Conservation (phyloP, 2,329 filamentous ascomycete species). For the Aureobasidium pullulans region DNA sequence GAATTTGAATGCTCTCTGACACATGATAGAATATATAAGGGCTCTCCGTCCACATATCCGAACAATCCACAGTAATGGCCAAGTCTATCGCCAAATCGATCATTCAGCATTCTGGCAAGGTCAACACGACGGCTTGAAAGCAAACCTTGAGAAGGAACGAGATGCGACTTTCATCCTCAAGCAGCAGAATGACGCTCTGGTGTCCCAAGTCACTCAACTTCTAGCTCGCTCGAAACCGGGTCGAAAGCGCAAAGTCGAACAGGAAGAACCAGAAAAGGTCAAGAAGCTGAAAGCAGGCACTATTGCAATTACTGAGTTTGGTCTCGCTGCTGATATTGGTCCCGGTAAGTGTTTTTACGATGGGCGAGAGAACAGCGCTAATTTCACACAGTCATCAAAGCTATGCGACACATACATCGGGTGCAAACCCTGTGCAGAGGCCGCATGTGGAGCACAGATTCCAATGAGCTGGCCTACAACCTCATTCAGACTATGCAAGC, state of each 20-base stretch:
- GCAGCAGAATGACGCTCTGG: slow-evolving; percentile 1
- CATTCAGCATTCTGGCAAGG: neutral
- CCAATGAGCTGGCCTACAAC: slow-evolving; percentile 21
- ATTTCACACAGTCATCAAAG: neutral
- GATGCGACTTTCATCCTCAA: neutral
- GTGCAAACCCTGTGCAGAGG: slow-evolving; percentile 22
- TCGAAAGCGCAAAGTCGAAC: slow-evolving; percentile 1
- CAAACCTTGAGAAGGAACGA: slow-evolving; percentile 16
- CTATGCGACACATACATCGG: slow-evolving; percentile 24
- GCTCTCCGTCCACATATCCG: slow-evolving; percentile 23
- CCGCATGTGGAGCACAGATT: slow-evolving; percentile 15
- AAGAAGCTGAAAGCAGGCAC: neutral
- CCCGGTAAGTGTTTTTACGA: neutral
- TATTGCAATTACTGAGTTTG: neutral
- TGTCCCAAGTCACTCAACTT: neutral
- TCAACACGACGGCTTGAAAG: slow-evolving; percentile 18
- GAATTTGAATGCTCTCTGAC: neutral
- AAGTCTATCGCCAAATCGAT: neutral
- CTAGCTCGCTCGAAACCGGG: neutral
- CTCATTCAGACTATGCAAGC: slow-evolving; percentile 20
- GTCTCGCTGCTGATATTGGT: neutral
- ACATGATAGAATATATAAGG: slow-evolving; percentile 14
- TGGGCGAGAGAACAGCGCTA: neutral
- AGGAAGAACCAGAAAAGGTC: neutral
- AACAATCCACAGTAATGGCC: slow-evolving; percentile 17